phyloP scores from a whole-genome alignment of 2,329 filamentous ascomycete species.

The Fusarium albidum region DNA sequence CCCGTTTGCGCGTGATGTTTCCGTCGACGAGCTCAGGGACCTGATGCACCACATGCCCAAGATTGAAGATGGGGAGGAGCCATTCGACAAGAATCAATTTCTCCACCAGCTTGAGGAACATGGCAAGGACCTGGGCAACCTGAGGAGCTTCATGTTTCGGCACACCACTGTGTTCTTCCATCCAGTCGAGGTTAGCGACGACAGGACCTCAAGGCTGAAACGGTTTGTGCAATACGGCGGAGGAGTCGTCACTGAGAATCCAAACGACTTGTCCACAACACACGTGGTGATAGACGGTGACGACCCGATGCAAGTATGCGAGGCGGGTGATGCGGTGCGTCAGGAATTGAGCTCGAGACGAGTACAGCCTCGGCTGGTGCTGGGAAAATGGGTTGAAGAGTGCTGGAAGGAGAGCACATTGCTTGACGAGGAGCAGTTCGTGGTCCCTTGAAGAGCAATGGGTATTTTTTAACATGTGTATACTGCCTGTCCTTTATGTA shows the following conservation, averaged over 20 bases:
- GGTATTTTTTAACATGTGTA: constrained; percentile 31
- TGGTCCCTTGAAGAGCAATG: constrained; percentile 35
- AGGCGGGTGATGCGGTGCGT: constrained; percentile 54
- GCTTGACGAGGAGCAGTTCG: constrained; percentile 78
- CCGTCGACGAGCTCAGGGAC: constrained; percentile 66
- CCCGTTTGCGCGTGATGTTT: constrained; percentile 79
- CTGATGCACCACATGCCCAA: constrained; percentile 61
- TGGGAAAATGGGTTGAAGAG: constrained; percentile 75
- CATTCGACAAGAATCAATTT: constrained; percentile 57
- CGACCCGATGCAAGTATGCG: constrained; percentile 48
- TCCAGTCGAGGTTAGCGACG: constrained; percentile 41
- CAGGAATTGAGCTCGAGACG: constrained; percentile 53
- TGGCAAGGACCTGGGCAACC: constrained; percentile 58
- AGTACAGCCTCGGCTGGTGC: constrained; percentile 74
- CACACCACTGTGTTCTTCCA: constrained; percentile 54
- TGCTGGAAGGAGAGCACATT: constrained; percentile 82
- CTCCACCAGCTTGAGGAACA: constrained; percentile 63
- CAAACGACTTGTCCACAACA: constrained; percentile 67
- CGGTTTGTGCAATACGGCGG: constrained; percentile 75
- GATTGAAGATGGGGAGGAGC: constrained; percentile 48
- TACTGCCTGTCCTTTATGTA: constrained; percentile 26
- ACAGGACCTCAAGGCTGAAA: constrained; percentile 53
- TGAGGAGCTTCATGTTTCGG: constrained; percentile 63
- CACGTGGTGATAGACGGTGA: constrained; percentile 70
- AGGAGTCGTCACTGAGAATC: constrained; percentile 62